Evolutionary conservation across 768 basidiomycete species (phyloP), one percentile per base, ranked within the genome.

Genomic region (Boletus reticulatus): DNA sequence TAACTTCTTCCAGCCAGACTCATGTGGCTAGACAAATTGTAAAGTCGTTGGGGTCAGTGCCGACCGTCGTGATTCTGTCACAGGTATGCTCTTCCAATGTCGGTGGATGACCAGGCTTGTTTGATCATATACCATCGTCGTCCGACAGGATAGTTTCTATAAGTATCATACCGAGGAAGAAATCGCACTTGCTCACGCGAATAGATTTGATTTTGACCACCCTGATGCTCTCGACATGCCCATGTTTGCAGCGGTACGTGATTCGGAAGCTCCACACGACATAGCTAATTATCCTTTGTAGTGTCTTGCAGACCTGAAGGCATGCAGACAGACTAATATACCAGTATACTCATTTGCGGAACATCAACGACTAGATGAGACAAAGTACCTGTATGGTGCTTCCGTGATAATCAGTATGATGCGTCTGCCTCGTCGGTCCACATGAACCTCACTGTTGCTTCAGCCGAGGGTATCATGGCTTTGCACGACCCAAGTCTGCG

Each of bases 281-380:
- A n/a, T 51, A 4, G 27, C 20, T 55, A 13, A 61, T 46, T 38
- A 37, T 48, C 7, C 22, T 22, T 46, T 32, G 22, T 53, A 97
- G 89, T 97, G 95, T 67, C 71, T 98, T 46, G 73, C 81, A 27
- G 93, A 97, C 62, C 75, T 99, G 57, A 97, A 94, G 70, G 77
- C 83, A 6, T 91, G 92, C 67, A 84, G 75, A 69, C 94, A 84
- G 67, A 83, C 86, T 0, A 89, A 96, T 72, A 92, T 98, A 56
- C 96, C 97, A 0, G 83, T 96, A 8, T 99, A 99, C 71, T 96
- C 94, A 0, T 99, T 99, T 72, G 78, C 83, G 24, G 79, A 90
- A 59, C 97, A 99, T 72, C 94, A 97, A 68, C 78, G 92, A 55
- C 67, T 88, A 27, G 73, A 81, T 14, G 88, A 92, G 62, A 86